phyloP scores from a whole-genome alignment of 2,329 filamentous ascomycete genomes.

The Xylaria sp. region DNA sequence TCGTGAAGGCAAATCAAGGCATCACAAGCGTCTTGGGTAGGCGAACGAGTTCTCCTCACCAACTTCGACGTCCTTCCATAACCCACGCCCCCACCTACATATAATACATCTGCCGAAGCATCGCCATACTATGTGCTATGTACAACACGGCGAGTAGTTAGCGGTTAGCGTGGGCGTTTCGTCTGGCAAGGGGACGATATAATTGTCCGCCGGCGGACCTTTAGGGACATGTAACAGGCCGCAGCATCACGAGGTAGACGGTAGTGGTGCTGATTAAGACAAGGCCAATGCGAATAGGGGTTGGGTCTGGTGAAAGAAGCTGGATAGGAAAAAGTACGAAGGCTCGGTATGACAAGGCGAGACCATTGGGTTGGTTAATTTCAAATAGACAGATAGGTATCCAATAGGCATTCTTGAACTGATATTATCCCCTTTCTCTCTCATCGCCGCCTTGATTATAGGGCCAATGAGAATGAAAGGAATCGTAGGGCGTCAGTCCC shows the following conservation, averaged over 20 bases:
- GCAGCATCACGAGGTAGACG: neutral
- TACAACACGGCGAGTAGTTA: neutral
- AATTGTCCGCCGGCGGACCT: neutral
- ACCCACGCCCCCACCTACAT: neutral
- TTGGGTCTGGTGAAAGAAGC: neutral
- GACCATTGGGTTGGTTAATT: neutral
- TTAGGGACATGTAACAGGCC: neutral
- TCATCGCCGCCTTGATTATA: slow-evolving; percentile 20
- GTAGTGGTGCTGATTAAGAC: neutral
- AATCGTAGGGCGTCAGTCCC: neutral
- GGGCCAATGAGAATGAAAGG: neutral
- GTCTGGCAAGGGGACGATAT: neutral
- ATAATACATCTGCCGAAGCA: neutral
- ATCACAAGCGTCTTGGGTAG: slow-evolving; percentile 8
- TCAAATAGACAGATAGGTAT: neutral
- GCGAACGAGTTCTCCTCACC: slow-evolving; percentile 9
- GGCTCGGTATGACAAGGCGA: neutral
- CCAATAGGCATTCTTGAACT: slow-evolving; percentile 6
- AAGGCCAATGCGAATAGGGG: slow-evolving; percentile 12
- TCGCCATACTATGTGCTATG: neutral
- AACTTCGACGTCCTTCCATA: neutral
- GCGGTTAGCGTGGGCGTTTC: neutral
- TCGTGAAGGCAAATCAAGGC: neutral
- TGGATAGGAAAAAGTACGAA: neutral
- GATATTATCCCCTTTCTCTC: neutral